Percentiles rank a stretch among this genome's conserved stretches.
These are phyloP conservation scores for Crithidia mellificae DNA, from an alignment of 208 protist genomes.

Conservation along the genomic window DNA sequence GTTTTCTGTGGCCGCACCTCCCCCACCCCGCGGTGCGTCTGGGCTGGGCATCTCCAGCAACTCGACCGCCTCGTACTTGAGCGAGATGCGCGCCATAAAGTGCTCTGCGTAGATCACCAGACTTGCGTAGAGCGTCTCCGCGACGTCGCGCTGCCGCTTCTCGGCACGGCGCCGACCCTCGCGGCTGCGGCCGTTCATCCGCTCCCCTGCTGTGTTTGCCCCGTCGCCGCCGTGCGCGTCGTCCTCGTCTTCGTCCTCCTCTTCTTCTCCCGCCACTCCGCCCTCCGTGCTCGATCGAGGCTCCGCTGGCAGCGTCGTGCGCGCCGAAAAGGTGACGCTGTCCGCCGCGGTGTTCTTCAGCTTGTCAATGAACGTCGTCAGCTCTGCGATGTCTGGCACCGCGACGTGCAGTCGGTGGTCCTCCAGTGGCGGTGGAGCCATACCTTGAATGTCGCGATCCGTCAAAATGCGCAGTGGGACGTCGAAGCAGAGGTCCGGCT, in stretches of 20 bases:
- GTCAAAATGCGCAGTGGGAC: constrained; percentile 75
- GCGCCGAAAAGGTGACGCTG: constrained; percentile 56
- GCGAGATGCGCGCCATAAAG: constrained; percentile 56
- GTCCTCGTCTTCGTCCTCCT: constrained; percentile 17
- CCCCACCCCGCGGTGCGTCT: background rate
- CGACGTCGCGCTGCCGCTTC: constrained; percentile 11
- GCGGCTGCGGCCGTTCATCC: background rate
- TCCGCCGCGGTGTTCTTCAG: constrained; percentile 66
- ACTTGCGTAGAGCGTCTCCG: constrained; percentile 13
- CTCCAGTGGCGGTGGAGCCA: constrained; percentile 54
- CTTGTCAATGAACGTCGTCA: constrained; percentile 77
- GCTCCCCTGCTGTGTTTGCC: background rate
- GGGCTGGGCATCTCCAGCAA: constrained; percentile 19
- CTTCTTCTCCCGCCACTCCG: no score
- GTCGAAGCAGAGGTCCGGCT: constrained; percentile 71
- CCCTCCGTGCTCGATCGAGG: constrained; percentile 6
- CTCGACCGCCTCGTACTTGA: constrained; percentile 65
- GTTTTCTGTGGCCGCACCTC: no score
- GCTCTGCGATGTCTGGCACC: constrained; percentile 65
- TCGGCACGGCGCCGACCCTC: background rate
- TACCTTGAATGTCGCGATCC: constrained; percentile 54
- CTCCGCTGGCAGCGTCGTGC: constrained; percentile 1
- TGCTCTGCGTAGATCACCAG: constrained; percentile 61
- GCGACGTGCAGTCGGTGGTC: constrained; percentile 51
- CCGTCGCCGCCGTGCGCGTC: background rate